Evolutionary conservation across 2,329 filamentous ascomycete species (phyloP), one percentile per base, ranked within the genome.

Genomic region (Monilinia laxa): DNA sequence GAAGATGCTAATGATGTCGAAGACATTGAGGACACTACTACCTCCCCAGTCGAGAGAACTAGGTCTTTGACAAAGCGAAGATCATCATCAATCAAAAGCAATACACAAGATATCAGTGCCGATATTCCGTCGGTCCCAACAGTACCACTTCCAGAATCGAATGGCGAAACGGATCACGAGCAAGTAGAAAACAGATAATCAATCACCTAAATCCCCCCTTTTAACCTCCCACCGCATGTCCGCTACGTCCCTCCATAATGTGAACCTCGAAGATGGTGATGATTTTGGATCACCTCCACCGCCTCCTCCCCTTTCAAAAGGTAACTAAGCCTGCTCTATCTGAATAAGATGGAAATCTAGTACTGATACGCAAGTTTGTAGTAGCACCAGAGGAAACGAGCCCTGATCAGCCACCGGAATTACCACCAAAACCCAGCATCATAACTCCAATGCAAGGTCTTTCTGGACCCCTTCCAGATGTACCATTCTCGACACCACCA

Each of bases 1-100:
- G 92, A 96, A 80, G 92, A 97, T 82, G 92, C 91, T 65, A 81
- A 86, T 72, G 90, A 91, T 77, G 85, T 72, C 11, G 67, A 73
- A 64, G 65, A 65, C 14, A 68, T 70, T 25, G 72, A 73, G 60
- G 53, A 67, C 35, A 66, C 70, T 35, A 67, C 62, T 35, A 60
- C 65, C 11, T 63, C 68, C 60, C 71, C 71, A 12, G 66, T 71
- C 11, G 72, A 74, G 55, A 70, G 69, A 56, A 74, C 72, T 35
- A 71, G 75, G 52, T 76, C 74, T 47, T 68, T 76, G 67, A 83
- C 81, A 59, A 79, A 80, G 70, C 79, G 78, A 55, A 78, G 79
- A 62, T 79, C 75, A 56, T 78, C 72, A 58, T 73, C 74, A n/a
- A 58, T 66, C 31, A 71, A 71, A 65, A 74, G 71, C 67, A 69